Evolutionary conservation across 345 rosid species (phyloP), one percentile per base, ranked within the genome.

Genomic region (Pistacia atlantica): DNA sequence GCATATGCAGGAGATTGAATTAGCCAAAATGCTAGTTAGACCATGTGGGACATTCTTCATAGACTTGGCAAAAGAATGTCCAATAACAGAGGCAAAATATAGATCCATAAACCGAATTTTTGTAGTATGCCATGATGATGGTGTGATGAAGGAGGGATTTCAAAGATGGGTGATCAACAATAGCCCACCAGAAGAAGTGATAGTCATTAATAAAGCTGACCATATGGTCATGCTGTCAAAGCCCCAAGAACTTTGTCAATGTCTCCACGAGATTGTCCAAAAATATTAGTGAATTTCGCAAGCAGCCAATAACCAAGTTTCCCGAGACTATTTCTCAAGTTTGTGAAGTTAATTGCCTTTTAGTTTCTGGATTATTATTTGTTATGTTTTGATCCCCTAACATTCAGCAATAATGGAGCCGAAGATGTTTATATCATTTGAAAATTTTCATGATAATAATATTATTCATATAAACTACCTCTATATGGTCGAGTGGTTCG

Each of bases 151-250:
- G n/a, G 54, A 69, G 65, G 71, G 62, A 31, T 46, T 76, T 38
- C 83, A 76, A 51, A 12, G 14, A 48, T 71, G 73, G 76, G 25
- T 28, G 55, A 71, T 80, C 45, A 65, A 80, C 57, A 12, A 71
- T 9, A 80, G 37, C 31, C 76, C 70, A 22, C 33, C 79, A 5
- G 48, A 12, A 1, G 75, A 71, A n/a, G 80, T 80, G 48, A 66
- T 31, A 35, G 11, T 25, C 3, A 71, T 80, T 54, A 51, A 11
- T 14, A 59, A 67, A 4, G 80, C 82, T 3, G 78, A 76, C n/a
- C 80, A 79, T 33, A 72, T 82, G 82, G 58, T 65, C 33, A 67
- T 79, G 71, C 55, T 72, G 16, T 79, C 75, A 10, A 79, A 56
- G 69, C 78, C 78, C 1, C 57, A 54, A 0, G 78, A 72, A 16